These are phyloP conservation scores for Cercis canadensis DNA, from an alignment of 306 rosid genomes.

Conservation along the genomic window DNA sequence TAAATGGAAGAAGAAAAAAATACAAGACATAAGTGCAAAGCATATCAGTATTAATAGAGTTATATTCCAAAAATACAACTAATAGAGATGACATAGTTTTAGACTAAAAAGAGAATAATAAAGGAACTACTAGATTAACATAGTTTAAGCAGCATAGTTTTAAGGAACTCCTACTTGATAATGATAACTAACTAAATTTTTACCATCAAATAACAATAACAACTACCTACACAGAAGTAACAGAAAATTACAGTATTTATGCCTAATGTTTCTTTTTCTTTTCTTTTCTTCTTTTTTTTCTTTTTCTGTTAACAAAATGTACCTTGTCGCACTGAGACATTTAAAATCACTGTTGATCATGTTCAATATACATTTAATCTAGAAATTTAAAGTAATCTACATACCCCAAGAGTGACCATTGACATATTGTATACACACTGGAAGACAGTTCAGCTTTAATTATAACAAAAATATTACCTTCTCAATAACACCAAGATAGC, in stretches of 20 bases:
- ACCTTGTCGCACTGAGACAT: neutral
- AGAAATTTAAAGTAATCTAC: neutral
- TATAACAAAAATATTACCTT: constrained; percentile 61
- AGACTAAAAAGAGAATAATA: constrained; percentile 14
- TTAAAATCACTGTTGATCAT: neutral
- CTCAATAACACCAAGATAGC: constrained; percentile 92
- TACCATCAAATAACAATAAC: neutral
- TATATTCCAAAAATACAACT: constrained; percentile 18
- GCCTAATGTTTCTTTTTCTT: neutral
- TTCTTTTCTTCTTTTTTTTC: no score
- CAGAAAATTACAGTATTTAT: neutral
- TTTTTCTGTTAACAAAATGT: neutral
- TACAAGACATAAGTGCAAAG: constrained; percentile 18
- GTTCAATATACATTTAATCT: neutral
- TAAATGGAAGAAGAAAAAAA: constrained; percentile 8
- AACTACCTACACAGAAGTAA: neutral
- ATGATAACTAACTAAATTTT: no score
- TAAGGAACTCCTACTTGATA: neutral
- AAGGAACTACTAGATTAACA: neutral
- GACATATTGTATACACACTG: constrained; percentile 10
- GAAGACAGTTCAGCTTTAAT: constrained; percentile 7
- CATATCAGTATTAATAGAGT: constrained; percentile 20
- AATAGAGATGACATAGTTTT: neutral
- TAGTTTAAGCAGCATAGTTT: constrained; percentile 9
- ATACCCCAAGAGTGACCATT: neutral